Evolutionary conservation across 2,329 filamentous ascomycete genomes (phyloP).

Genomic region (Leptoxyphium fumago): DNA sequence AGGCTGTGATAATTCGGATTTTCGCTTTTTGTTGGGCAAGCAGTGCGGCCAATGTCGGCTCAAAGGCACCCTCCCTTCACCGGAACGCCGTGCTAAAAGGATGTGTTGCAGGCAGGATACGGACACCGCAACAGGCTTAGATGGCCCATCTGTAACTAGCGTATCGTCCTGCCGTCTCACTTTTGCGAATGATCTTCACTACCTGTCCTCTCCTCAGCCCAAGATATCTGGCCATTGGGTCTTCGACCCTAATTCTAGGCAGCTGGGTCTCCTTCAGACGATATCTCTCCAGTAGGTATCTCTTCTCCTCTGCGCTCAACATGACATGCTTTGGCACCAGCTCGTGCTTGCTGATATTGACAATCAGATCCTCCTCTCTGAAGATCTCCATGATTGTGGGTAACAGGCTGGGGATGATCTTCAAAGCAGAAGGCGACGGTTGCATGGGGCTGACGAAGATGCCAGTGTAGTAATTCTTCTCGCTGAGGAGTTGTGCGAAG

Average conservation of each 20-base stretch:
- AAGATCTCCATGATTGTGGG: constrained; percentile 84
- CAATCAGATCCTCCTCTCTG: constrained; percentile 83
- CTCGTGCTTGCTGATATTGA: constrained; percentile 97
- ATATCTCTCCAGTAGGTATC: constrained; percentile 71
- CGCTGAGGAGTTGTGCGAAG: constrained; percentile 70
- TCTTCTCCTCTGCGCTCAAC: constrained; percentile 81
- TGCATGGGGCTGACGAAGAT: constrained; percentile 76
- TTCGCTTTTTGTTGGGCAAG: too few species aligned
- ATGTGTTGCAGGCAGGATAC: background rate
- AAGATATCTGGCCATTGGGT: constrained; percentile 84
- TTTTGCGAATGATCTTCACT: constrained; percentile 94
- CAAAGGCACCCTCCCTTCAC: background rate
- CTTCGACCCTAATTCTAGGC: constrained; percentile 77
- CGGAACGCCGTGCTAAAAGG: background rate
- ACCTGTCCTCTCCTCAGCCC: constrained; percentile 84
- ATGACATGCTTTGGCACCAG: constrained; percentile 88
- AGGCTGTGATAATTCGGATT: too few species aligned
- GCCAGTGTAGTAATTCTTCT: constrained; percentile 73
- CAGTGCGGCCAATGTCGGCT: too few species aligned
- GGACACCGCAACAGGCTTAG: constrained; percentile 7
- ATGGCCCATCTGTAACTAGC: constrained; percentile 74
- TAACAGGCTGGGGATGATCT: constrained; percentile 65
- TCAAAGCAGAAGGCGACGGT: constrained; percentile 75
- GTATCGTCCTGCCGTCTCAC: constrained; percentile 90
- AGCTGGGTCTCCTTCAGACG: constrained; percentile 94